phyloP scores from a whole-genome alignment of 1,284 basidiomycete species.

The Ceratobasidium theobromae region DNA sequence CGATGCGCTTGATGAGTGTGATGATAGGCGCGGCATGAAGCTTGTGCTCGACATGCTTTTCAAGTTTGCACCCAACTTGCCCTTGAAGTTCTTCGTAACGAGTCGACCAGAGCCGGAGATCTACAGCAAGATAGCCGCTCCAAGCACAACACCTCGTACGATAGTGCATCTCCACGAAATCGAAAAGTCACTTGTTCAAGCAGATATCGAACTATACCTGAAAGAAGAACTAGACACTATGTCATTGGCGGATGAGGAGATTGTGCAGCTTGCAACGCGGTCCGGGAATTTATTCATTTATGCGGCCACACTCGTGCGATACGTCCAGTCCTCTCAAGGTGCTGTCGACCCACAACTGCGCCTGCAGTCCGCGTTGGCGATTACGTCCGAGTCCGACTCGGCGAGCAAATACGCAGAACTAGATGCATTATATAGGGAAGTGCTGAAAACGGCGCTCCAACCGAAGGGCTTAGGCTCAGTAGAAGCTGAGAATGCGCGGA shows the following conservation, averaged over 20 bases:
- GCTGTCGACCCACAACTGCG: too few species aligned
- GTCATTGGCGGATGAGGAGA: not conserved
- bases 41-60: not conserved
- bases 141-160: too few species aligned
- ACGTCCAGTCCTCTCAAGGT: too few species aligned
- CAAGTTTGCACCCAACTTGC: slow-evolving; percentile 26
- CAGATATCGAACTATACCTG: too few species aligned
- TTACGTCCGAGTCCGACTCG: too few species aligned
- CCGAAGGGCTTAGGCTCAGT: not conserved
- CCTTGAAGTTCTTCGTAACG: slow-evolving; percentile 25
- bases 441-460: not conserved
- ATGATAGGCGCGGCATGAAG: not conserved
- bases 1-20: slow-evolving; percentile 23
- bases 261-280: not conserved
- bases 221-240: not conserved
- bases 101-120: slow-evolving; percentile 28
- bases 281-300: slow-evolving; percentile 12
- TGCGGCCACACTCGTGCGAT: not conserved
- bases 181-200: too few species aligned
- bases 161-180: too few species aligned
- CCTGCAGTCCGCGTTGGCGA: too few species aligned
- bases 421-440: not conserved
- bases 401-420: not conserved
- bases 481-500: not conserved
- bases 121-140: not conserved